Evolutionary conservation across 805 yeast genomes (phyloP).

Genomic region (Ogataea trehaloabstinens): DNA sequence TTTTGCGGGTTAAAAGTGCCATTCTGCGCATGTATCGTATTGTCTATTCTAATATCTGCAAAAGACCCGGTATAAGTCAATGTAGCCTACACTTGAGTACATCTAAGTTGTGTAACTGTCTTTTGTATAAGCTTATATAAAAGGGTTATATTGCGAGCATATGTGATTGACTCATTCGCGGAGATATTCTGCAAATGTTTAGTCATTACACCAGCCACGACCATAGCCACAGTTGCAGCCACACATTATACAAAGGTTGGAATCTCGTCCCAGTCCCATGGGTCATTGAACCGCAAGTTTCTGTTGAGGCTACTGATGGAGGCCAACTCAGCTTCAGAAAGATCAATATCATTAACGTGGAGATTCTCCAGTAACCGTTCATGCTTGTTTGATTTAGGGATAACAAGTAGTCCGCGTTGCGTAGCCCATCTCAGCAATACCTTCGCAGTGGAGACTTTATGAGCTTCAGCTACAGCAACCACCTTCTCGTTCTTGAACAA

Average conservation of each 20-base stretch:
- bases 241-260: slow-evolving; percentile 33
- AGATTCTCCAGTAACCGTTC: slow-evolving; percentile 64
- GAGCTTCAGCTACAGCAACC: slow-evolving; percentile 52
- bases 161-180: too few species aligned
- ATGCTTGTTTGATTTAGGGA: slow-evolving; percentile 76
- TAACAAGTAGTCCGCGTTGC: slow-evolving; percentile 71
- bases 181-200: too few species aligned
- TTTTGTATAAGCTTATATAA: too few species aligned
- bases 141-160: too few species aligned
- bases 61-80: too few species aligned
- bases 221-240: too few species aligned
- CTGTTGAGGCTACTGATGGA: slow-evolving; percentile 61
- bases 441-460: slow-evolving; percentile 59
- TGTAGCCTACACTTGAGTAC: background rate
- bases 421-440: slow-evolving; percentile 82
- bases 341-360: slow-evolving; percentile 48
- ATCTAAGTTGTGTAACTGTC: too few species aligned
- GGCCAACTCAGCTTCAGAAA: slow-evolving; percentile 51
- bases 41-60: background rate
- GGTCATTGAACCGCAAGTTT: slow-evolving; percentile 81
- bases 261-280: slow-evolving; percentile 43
- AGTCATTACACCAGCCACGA: too few species aligned
- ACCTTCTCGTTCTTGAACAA: slow-evolving; percentile 59
- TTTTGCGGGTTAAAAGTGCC: slow-evolving; percentile 44
- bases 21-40: slow-evolving; percentile 11